A percentile compares a stretch with the other conserved stretches of the same genome.
These are phyloP conservation scores for Venturia nashicola DNA, from an alignment of 2,329 filamentous ascomycete genomes.

Conservation along the genomic window DNA sequence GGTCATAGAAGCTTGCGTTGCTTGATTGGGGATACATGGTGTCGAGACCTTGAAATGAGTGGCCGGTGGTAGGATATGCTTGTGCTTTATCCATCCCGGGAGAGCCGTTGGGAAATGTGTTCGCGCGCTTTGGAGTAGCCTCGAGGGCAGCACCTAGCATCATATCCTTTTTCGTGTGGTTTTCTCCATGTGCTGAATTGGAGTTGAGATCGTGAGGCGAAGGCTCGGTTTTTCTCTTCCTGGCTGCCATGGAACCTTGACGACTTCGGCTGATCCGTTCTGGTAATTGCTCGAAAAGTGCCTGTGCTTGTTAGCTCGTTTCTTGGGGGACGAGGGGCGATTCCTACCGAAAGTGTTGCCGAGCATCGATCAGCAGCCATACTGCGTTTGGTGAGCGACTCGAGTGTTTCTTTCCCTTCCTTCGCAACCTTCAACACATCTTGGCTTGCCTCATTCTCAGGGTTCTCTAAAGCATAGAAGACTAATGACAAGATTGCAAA, in stretches of 20 bases:
- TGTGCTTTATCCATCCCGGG: neutral
- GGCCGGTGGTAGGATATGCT: neutral
- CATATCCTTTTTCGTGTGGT: constrained; percentile 16
- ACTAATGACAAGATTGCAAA: constrained; percentile 69
- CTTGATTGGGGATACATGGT: neutral
- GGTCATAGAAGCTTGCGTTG: neutral
- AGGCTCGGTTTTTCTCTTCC: constrained; percentile 26
- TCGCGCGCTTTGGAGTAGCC: neutral
- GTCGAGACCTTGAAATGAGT: neutral
- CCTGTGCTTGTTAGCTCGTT: constrained; percentile 31
- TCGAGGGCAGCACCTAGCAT: constrained; percentile 12
- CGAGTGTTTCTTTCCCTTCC: constrained; percentile 72
- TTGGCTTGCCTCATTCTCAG: constrained; percentile 57
- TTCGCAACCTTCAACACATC: constrained; percentile 78
- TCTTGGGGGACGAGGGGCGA: constrained; percentile 10
- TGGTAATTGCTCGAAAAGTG: constrained; percentile 73
- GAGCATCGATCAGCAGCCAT: constrained; percentile 83
- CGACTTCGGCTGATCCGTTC: constrained; percentile 47
- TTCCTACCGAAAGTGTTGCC: constrained; percentile 57
- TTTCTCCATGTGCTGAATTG: constrained; percentile 13
- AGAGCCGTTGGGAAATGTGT: neutral
- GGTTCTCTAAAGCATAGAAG: constrained; percentile 72
- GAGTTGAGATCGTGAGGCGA: constrained; percentile 20
- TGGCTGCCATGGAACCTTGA: constrained; percentile 18
- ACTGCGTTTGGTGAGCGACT: constrained; percentile 67